A percentile compares a stretch with the other conserved stretches of the same genome.
phyloP scores from a whole-genome alignment of 2,329 filamentous ascomycete genomes.

The Zymoseptoria passerinii region DNA sequence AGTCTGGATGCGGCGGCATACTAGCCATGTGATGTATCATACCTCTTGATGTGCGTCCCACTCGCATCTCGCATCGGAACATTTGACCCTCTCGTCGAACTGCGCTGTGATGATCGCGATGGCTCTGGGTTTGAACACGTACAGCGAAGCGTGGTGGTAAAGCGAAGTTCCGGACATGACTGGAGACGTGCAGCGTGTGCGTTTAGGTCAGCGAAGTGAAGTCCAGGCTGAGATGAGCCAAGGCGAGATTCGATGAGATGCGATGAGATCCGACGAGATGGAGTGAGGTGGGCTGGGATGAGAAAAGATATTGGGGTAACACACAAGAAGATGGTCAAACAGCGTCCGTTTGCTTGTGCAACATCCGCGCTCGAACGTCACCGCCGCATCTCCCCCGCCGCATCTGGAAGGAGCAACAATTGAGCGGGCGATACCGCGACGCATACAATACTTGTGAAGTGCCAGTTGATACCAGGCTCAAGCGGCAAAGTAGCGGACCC shows the following conservation, averaged over 20 bases:
- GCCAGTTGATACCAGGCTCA: too few relatives aligned
- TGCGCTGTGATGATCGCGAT: slow-evolving; percentile 13
- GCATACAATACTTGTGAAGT: too few relatives aligned
- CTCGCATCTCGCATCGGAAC: slow-evolving; percentile 14
- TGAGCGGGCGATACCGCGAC: not conserved
- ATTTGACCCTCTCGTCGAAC: slow-evolving; percentile 15
- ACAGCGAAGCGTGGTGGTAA: slow-evolving; percentile 24
- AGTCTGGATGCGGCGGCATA: not conserved
- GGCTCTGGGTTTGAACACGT: slow-evolving; percentile 18
- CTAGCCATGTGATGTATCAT: not conserved
- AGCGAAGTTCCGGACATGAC: slow-evolving; percentile 16
- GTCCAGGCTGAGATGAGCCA: not conserved
- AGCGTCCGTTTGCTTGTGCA: not conserved
- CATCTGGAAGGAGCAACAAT: not conserved
- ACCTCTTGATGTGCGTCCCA: slow-evolving; percentile 14
- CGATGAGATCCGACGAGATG: not conserved
- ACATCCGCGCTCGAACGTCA: not conserved
- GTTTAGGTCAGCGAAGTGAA: not conserved
- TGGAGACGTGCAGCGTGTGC: not conserved
- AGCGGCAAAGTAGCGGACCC: too few relatives aligned
- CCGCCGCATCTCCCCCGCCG: not conserved
- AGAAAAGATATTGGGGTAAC: not conserved
- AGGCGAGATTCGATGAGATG: not conserved
- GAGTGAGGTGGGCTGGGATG: not conserved
- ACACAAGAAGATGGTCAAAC: not conserved